Evolutionary conservation across 441 rosid genomes (phyloP).

Genomic region (Cnidoscolus chayamansa): DNA sequence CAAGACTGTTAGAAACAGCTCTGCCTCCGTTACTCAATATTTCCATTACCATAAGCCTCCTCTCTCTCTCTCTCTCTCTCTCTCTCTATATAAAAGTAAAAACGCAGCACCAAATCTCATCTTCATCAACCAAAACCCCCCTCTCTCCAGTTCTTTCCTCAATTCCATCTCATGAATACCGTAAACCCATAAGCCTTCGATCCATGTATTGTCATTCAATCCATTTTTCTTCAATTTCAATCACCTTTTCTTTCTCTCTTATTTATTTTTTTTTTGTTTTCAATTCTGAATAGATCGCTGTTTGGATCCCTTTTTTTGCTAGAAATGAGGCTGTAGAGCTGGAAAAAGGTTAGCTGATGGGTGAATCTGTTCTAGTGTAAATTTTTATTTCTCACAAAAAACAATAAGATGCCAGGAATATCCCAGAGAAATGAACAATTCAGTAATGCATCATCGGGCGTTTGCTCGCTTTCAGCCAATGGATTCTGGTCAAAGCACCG

Average conservation of each 20-base stretch:
- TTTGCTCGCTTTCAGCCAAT: constrained; percentile 35
- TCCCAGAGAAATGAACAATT: constrained; percentile 64
- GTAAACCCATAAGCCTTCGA: constrained; percentile 2
- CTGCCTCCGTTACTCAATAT: background rate
- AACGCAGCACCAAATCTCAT: constrained; percentile 42
- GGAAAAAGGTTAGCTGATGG: constrained; percentile 1
- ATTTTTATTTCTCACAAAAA: background rate
- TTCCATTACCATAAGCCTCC: background rate
- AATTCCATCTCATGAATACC: background rate
- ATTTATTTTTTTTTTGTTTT: constrained; percentile 21
- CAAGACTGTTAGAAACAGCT: background rate
- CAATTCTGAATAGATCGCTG: constrained; percentile 17
- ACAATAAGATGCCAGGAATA: constrained; percentile 26
- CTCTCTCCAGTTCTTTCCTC: background rate
- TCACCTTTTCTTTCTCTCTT: constrained; percentile 10
- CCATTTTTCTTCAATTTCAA: constrained; percentile 13
- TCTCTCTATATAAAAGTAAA: constrained; percentile 3
- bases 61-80: constrained; percentile 22
- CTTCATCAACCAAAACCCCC: constrained; percentile 34
- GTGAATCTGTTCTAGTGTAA: constrained; percentile 6
- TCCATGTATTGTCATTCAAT: constrained; percentile 7
- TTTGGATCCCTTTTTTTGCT: constrained; percentile 23
- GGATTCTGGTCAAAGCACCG: constrained; percentile 82
- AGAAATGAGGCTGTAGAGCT: constrained; percentile 9
- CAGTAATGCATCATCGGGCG: constrained; percentile 37